Base-by-base conservation (phyloP, 208 protist species). In the Kentomonas sorsogonicus region DNA sequence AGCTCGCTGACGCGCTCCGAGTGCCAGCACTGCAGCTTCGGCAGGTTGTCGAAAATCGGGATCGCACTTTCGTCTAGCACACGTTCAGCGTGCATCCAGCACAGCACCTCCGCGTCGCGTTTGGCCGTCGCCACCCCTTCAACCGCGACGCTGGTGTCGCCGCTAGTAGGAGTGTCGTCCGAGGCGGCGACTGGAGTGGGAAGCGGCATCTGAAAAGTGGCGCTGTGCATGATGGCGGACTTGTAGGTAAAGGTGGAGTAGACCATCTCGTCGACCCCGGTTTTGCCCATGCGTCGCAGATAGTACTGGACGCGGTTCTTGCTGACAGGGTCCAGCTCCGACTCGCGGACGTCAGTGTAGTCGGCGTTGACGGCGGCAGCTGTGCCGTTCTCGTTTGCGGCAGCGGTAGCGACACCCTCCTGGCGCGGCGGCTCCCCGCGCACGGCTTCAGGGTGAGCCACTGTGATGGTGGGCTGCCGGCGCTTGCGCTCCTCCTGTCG, bases 41-140 rank as follows among this genome's bases (percentile, higher is more conserved):
- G 86, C 41, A 96, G 62, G 53, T 95, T 93, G 31, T 75, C 80
- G 64, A 94, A 96, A 29, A 96, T 26, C 33, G 73, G 79, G 5
- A 96, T 65, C 11, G 64, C 77, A 3, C 91, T 40, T 1, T 63
- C 65, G 54, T 94, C 84, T 16, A 96, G 63, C 7, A 77, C 69
- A 9, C 83, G 82, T 63, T 94, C 83, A 45, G 90, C 90, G 57
- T 96, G 90, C 90, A 96, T 94, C 81, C 83, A 96, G 11, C 70
- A 77, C 11, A 94, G 69, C n/a, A 77, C 30, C 18, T 96, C 90
- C 16, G 90, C 86, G 50, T 96, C 90, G 22, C 74, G 77, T 57
- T 89, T 86, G 0, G 83, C 89, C 26, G 73, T 52, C 10, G 86
- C 87, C 4, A 71, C 64, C 13, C 90, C 85, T 3, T 67, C 59